These are phyloP conservation scores for Fusarium xyrophilum DNA, from an alignment of 2,329 filamentous ascomycete species.

Conservation along the genomic window DNA sequence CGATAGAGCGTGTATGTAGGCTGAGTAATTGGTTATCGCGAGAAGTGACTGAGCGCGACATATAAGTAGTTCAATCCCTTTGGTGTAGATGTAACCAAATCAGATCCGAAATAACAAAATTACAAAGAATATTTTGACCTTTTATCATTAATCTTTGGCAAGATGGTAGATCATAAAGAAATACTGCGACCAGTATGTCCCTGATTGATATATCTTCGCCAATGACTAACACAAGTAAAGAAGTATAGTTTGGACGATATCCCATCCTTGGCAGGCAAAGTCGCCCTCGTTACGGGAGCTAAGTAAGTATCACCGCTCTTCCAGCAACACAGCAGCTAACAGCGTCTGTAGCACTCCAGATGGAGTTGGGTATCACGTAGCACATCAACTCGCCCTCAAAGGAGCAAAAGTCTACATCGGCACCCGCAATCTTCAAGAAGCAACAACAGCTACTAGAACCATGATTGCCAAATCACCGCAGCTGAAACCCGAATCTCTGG, in stretches of 20 bases:
- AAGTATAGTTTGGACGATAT: not conserved
- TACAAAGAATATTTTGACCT: not conserved
- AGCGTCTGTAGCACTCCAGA: not conserved
- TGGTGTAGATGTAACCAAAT: rapidly evolving
- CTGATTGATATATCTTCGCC: rapidly evolving
- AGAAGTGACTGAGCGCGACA: rapidly evolving
- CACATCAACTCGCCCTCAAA: not conserved
- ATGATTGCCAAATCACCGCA: not conserved
- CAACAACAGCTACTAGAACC: not conserved
- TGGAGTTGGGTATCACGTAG: not conserved
- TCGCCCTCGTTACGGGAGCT: not conserved
- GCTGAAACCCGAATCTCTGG: not conserved
- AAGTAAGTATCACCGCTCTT: rapidly evolving
- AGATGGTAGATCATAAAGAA: not conserved
- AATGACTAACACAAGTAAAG: not conserved
- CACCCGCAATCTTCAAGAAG: not conserved
- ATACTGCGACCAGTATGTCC: not conserved
- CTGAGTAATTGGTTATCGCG: not conserved
- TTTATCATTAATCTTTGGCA: rapidly evolving
- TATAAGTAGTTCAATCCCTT: rapidly evolving
- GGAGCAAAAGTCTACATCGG: not conserved
- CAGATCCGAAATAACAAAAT: rapidly evolving
- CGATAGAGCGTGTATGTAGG: not conserved
- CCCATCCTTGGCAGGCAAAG: not conserved
- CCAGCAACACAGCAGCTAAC: rapidly evolving